Evolutionary conservation across 1,139 yeast genomes (phyloP), one percentile per base, ranked within the genome.

Genomic region (Yamadazyma spencermartinsiae): DNA sequence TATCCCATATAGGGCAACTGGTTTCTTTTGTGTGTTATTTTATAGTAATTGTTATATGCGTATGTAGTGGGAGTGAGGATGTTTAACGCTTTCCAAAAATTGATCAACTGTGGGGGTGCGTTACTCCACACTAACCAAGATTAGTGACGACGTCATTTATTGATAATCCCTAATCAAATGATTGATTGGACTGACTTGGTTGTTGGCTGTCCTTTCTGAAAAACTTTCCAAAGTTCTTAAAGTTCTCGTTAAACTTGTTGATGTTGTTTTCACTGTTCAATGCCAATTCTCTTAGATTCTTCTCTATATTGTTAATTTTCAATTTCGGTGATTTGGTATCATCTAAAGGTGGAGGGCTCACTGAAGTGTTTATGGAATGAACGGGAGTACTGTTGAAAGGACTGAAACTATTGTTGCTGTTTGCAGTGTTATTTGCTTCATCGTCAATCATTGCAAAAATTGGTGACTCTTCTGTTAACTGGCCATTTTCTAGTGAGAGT

Each of bases 221-320:
- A 37, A 81, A 68, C 50, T 80, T 72, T 2, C 85, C 84, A 45
- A 80, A 66, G 45, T 66, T 75, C 52, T 71, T 74, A 55, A 78
- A 71, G 45, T 79, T 79, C 49, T 79, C 84, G 50, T 79, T 79
- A 41, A 80, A 61, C 54, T 78, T 80, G 53, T 62, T 78, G 13
- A 78, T 80, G 35, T 76, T 76, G 17, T 67, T 76, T 48, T 79
- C 85, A 26, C 83, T 75, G 38, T 65, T 68, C 34, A 68, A 47
- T 1, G 76, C 72, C 43, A 80, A 65, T 40, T 79, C 82, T 49
- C 80, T 68, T 39, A 80, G 58, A 31, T 79, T 75, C 52, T 74
- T 76, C 51, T 79, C 82, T 40, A 79, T 50, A 39, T 74, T 73
- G 48, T 76, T 79, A 40, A 76, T 76, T 40, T 76, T 74, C 7